A percentile compares a stretch with the other conserved stretches of the same genome.
Evolutionary conservation across 805 yeast species (phyloP).

Genomic region (Saccharomycopsis javanensis): DNA sequence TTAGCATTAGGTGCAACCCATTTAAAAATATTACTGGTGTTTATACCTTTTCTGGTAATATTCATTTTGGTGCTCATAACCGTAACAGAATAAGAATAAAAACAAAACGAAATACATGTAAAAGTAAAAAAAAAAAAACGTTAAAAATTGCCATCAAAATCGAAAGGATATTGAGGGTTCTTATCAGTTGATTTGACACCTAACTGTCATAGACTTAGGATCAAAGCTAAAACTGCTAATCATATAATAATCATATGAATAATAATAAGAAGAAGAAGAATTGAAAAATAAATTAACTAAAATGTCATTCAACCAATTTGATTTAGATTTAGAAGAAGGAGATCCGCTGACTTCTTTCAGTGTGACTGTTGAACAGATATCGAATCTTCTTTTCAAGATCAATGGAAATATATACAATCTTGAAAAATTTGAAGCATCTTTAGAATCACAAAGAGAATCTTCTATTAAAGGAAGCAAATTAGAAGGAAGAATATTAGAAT

Average conservation of each 20-base stretch:
- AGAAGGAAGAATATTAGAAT: conserved; percentile 34
- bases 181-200: too few relatives aligned
- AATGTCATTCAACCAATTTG: conserved; percentile 2
- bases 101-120: too few relatives aligned
- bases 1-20: too few relatives aligned
- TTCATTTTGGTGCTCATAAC: not conserved
- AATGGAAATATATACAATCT: conserved; percentile 44
- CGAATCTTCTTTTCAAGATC: conserved; percentile 40
- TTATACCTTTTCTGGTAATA: not conserved
- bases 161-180: too few relatives aligned
- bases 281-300: not conserved
- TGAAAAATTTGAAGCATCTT: conserved; percentile 35
- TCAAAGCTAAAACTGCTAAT: not conserved
- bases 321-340: conserved; percentile 7
- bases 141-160: too few relatives aligned
- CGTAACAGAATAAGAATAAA: too few relatives aligned
- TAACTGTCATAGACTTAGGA: too few relatives aligned
- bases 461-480: conserved; percentile 28
- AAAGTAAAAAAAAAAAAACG: too few relatives aligned
- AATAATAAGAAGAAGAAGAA: not conserved
- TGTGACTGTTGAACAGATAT: conserved; percentile 30
- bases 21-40: too few relatives aligned
- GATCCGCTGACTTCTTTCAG: conserved; percentile 9
- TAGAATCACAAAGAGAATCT: conserved; percentile 23
- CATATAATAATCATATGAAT: not conserved